These are phyloP conservation scores for Teunomyces lycoperdinae DNA, from an alignment of 805 yeast species.

Conservation along the genomic window DNA sequence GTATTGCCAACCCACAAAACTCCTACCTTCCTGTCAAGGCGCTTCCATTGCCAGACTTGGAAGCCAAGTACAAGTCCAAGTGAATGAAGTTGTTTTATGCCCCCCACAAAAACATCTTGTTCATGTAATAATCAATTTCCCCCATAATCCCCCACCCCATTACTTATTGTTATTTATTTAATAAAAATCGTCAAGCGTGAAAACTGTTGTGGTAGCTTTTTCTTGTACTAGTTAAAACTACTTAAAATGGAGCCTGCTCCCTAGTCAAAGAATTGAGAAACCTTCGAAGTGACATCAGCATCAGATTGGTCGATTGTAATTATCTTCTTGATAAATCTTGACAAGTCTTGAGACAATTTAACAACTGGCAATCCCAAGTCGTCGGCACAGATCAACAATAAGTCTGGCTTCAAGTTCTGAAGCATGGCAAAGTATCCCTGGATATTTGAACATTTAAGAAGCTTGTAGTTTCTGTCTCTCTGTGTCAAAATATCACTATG, in stretches of 20 bases:
- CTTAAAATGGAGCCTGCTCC: not conserved
- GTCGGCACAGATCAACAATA: slow-evolving; percentile 38
- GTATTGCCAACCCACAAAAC: slow-evolving; percentile 57
- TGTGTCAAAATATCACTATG: slow-evolving; percentile 8
- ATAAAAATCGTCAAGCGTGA: slow-evolving; percentile 1
- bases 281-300: slow-evolving; percentile 19
- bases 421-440: slow-evolving; percentile 39
- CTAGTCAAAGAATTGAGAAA: slow-evolving; percentile 19
- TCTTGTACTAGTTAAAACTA: not conserved
- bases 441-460: slow-evolving; percentile 37
- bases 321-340: slow-evolving; percentile 36
- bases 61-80: not conserved
- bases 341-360: slow-evolving; percentile 32
- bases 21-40: slow-evolving; percentile 53
- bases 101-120: not conserved
- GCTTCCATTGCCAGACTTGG: slow-evolving; percentile 48
- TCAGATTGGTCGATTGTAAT: slow-evolving; percentile 25
- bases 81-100: not conserved
- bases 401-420: slow-evolving; percentile 41
- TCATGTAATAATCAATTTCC: slow-evolving; percentile 1
- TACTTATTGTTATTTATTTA: slow-evolving; percentile 1
- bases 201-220: not conserved
- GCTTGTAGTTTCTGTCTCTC: slow-evolving; percentile 29
- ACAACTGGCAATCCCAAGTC: slow-evolving; percentile 35
- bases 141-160: not conserved